Conservation (phyloP, 805 yeast species). For the Pichia membranifaciens region DNA sequence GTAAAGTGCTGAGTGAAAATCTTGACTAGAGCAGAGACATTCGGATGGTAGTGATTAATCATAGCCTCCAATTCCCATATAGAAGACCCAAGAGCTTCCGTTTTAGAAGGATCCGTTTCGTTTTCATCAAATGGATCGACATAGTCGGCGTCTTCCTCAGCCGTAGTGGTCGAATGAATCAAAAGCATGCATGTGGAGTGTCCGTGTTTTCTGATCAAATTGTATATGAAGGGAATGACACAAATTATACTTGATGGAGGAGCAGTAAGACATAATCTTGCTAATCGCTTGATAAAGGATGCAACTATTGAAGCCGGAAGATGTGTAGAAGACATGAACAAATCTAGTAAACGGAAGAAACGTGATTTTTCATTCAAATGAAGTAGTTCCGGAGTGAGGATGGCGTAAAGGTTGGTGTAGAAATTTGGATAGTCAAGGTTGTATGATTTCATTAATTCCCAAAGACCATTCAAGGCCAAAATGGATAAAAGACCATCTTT, state of each 20-base stretch:
- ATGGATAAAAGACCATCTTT: constrained; percentile 38
- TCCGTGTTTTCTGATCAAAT: constrained; percentile 59
- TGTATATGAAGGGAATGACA: constrained; percentile 85
- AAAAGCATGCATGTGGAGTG: constrained; percentile 93
- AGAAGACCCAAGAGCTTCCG: constrained; percentile 78
- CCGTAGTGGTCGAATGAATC: constrained; percentile 50
- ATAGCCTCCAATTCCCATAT: constrained; percentile 87
- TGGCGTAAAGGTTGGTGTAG: constrained; percentile 71
- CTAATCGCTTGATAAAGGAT: constrained; percentile 77
- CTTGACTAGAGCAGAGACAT: constrained; percentile 85
- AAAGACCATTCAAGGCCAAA: constrained; percentile 80
- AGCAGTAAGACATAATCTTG: constrained; percentile 67
- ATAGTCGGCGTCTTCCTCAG: constrained; percentile 31
- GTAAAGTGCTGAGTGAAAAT: constrained; percentile 86
- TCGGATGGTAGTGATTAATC: constrained; percentile 83
- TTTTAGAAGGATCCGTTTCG: constrained; percentile 69
- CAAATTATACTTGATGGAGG: constrained; percentile 88
- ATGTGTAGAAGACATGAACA: constrained; percentile 83
- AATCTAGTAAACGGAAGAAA: constrained; percentile 79
- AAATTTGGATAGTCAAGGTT: constrained; percentile 92
- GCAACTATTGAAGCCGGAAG: constrained; percentile 79
- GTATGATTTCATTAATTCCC: constrained; percentile 72
- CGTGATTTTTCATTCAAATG: constrained; percentile 79
- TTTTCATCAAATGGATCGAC: constrained; percentile 60
- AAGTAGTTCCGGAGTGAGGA: constrained; percentile 69